Conservation (phyloP, 768 basidiomycete genomes). For the Galerina marginata region DNA sequence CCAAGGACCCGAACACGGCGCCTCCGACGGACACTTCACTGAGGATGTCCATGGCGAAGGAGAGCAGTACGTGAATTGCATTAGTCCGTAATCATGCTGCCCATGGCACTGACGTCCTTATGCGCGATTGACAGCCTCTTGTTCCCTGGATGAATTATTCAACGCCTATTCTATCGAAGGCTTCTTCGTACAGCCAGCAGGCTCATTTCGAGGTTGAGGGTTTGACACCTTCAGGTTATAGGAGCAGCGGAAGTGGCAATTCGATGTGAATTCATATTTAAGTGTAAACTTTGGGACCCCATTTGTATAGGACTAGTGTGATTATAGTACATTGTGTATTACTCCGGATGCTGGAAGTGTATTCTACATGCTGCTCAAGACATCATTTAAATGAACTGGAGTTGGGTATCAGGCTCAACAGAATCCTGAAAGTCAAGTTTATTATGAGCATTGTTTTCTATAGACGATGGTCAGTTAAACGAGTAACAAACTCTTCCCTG, state of each 20-base stretch:
- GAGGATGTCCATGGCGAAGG: slow-evolving; percentile 5
- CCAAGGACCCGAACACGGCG: not conserved
- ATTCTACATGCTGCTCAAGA: too few species aligned
- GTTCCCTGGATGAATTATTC: slow-evolving; percentile 4
- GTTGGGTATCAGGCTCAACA: too few species aligned
- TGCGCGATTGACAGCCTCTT: not conserved
- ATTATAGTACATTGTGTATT: too few species aligned
- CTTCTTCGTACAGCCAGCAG: slow-evolving; percentile 1
- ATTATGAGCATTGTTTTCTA: too few species aligned
- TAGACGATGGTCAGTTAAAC: too few species aligned
- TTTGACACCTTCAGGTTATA: not conserved
- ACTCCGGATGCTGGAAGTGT: too few species aligned
- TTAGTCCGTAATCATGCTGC: not conserved
- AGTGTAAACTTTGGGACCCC: too few species aligned
- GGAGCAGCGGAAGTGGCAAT: not conserved
- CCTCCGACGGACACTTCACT: slow-evolving; percentile 4
- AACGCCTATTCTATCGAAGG: slow-evolving; percentile 1
- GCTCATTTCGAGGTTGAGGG: not conserved
- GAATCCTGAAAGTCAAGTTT: too few species aligned
- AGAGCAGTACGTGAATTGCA: not conserved
- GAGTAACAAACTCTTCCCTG: too few species aligned
- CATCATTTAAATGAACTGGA: too few species aligned
- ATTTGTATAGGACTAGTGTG: too few species aligned
- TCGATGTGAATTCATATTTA: too few species aligned
- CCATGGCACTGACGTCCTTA: not conserved